phyloP scores from a whole-genome alignment of 768 basidiomycete species.

The Suillus ampliporus region DNA sequence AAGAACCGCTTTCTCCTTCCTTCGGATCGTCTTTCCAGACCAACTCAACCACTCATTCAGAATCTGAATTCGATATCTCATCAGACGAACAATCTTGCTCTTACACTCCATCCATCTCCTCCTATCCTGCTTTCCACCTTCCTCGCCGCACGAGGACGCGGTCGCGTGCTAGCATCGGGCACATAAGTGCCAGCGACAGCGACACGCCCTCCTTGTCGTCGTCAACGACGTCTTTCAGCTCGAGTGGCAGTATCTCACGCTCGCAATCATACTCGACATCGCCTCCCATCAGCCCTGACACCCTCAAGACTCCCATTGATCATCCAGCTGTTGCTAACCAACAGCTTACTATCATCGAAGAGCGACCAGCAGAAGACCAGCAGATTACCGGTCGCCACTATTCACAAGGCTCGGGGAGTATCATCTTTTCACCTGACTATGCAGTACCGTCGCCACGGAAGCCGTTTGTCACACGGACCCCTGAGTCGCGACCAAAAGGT shows the following conservation, averaged over 20 bases:
- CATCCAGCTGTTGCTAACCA: slow-evolving; percentile 21
- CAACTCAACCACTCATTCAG: slow-evolving; percentile 30
- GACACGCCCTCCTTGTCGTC: slow-evolving; percentile 57
- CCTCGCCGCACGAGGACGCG: slow-evolving; percentile 38
- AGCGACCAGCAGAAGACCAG: slow-evolving; percentile 33
- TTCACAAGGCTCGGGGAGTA: slow-evolving; percentile 30
- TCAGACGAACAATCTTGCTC: slow-evolving; percentile 35
- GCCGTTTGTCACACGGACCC: neutral
- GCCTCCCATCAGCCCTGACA: slow-evolving; percentile 41
- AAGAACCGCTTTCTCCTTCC: slow-evolving; percentile 36
- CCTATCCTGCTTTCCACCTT: slow-evolving; percentile 36
- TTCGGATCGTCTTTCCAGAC: slow-evolving; percentile 23
- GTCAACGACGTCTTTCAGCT: slow-evolving; percentile 45
- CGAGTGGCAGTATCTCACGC: slow-evolving; percentile 36
- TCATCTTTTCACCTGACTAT: slow-evolving; percentile 27
- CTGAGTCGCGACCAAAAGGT: slow-evolving; percentile 22
- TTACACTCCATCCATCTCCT: slow-evolving; percentile 22
- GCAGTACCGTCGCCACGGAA: neutral
- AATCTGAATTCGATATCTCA: slow-evolving; percentile 41
- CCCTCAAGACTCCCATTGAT: slow-evolving; percentile 40
- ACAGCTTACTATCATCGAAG: slow-evolving; percentile 46
- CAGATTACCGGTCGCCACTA: slow-evolving; percentile 9
- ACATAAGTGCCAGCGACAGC: slow-evolving; percentile 42
- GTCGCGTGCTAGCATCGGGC: slow-evolving; percentile 31
- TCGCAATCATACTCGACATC: slow-evolving; percentile 30